A percentile compares a stretch with the other conserved stretches of the same genome.
These are phyloP conservation scores for Quercus lobata DNA, from an alignment of 331 rosid species.

Conservation along the genomic window DNA sequence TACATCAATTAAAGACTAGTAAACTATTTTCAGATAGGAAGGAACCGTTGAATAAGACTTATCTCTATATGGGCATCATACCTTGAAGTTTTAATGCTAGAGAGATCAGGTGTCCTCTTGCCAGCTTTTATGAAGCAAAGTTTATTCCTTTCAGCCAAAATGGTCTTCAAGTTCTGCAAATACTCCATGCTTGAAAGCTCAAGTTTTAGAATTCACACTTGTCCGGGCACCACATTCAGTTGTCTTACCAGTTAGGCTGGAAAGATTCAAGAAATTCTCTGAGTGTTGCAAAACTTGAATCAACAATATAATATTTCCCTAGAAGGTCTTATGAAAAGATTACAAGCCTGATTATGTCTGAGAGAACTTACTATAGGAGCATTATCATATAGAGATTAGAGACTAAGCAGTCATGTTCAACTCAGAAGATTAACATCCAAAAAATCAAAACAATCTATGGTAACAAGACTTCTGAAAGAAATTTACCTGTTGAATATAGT, in stretches of 20 bases:
- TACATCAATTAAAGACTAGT: conserved; percentile 8
- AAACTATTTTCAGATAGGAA: conserved; percentile 4
- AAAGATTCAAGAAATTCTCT: conserved; percentile 26
- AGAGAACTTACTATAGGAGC: not conserved
- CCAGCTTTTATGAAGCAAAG: conserved; percentile 34
- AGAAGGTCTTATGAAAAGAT: conserved; percentile 9
- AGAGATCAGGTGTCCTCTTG: conserved; percentile 41
- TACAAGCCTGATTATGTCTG: not conserved
- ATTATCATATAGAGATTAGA: not conserved
- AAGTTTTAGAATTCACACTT: conserved; percentile 28
- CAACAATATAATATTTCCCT: conserved; percentile 10
- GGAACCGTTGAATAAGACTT: not conserved
- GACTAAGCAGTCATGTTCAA: not conserved
- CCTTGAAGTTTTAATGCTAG: conserved; percentile 49
- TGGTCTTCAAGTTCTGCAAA: conserved; percentile 31
- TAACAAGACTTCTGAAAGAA: not conserved
- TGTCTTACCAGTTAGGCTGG: conserved; percentile 38
- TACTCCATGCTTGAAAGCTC: conserved; percentile 32
- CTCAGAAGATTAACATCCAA: conserved; percentile 11
- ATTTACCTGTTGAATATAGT: not conserved
- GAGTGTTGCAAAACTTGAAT: conserved; percentile 7
- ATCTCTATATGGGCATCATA: conserved; percentile 18
- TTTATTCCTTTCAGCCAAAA: conserved; percentile 44
- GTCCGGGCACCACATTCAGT: conserved; percentile 26
- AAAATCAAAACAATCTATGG: conserved; percentile 5